A percentile compares a stretch with the other conserved stretches of the same genome.
These are phyloP conservation scores for Penicillium ucsense DNA, from an alignment of 495 filamentous ascomycete genomes.

Conservation along the genomic window DNA sequence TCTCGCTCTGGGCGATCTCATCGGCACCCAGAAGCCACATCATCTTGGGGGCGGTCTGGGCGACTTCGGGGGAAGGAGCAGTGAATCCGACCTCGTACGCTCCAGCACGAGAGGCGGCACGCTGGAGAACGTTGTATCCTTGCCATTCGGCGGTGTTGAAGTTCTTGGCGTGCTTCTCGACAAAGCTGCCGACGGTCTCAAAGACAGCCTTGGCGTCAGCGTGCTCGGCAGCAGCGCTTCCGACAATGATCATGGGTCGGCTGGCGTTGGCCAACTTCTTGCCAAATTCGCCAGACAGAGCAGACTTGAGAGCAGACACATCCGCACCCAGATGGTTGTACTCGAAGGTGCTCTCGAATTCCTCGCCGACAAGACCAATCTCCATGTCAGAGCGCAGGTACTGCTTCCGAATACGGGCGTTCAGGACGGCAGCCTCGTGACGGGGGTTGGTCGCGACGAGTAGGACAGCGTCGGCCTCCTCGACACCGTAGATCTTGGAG, in stretches of 20 bases:
- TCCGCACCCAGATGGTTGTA: constrained; percentile 80
- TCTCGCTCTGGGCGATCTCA: constrained; percentile 67
- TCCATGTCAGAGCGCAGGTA: constrained; percentile 93
- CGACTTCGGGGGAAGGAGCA: constrained; percentile 64
- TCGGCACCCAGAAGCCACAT: constrained; percentile 96
- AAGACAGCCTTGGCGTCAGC: constrained; percentile 84
- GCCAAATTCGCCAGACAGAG: constrained; percentile 77
- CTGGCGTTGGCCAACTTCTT: constrained; percentile 83
- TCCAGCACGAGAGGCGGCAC: constrained; percentile 79
- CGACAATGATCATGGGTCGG: constrained; percentile 91
- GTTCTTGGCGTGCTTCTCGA: constrained; percentile 82
- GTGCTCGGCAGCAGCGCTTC: constrained; percentile 82
- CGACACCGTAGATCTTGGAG: constrained; percentile 83
- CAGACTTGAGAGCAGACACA: constrained; percentile 66
- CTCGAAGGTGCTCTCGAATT: constrained; percentile 87
- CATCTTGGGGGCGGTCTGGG: constrained; percentile 80
- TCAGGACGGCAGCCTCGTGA: constrained; percentile 87
- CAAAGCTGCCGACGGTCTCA: constrained; percentile 76
- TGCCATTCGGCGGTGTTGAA: constrained; percentile 91
- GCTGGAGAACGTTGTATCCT: constrained; percentile 92
- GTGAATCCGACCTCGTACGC: constrained; percentile 95
- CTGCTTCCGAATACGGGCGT: constrained; percentile 94
- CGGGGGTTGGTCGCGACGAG: constrained; percentile 91
- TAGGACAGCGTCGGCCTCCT: constrained; percentile 87
- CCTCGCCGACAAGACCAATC: constrained; percentile 82